Conservation (phyloP, 148 eudicot genomes). For the Bassia scoparia region DNA sequence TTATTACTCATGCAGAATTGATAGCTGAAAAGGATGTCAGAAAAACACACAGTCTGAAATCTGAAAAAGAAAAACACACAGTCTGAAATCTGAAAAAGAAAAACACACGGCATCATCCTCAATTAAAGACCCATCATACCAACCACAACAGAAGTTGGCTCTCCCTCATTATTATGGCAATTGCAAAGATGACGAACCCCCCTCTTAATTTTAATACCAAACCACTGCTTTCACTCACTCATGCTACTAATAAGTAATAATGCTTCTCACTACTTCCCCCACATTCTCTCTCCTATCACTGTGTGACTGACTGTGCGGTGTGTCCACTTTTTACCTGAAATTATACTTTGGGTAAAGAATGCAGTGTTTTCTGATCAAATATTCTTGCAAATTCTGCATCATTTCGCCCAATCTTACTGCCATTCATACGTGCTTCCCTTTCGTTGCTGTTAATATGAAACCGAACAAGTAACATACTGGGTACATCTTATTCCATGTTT, state of each 20-base stretch:
- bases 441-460: too few relatives aligned
- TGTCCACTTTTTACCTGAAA: background rate
- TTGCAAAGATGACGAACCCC: background rate
- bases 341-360: background rate
- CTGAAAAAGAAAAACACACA: background rate
- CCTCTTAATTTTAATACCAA: too few relatives aligned
- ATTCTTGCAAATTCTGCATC: background rate
- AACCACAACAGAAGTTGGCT: constrained; percentile 1
- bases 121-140: background rate
- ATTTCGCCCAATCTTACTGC: too few relatives aligned
- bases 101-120: background rate
- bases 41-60: background rate
- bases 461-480: too few relatives aligned
- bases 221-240: too few relatives aligned
- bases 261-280: background rate
- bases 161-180: background rate
- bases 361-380: background rate
- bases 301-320: background rate
- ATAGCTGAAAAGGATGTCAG: background rate
- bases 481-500: too few relatives aligned
- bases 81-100: background rate
- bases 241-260: constrained; percentile 1
- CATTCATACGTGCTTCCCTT: too few relatives aligned
- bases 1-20: background rate
- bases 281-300: constrained; percentile 1